Base-by-base conservation (phyloP, 1,284 basidiomycete species). In the Pseudozyma hubeiensis region DNA sequence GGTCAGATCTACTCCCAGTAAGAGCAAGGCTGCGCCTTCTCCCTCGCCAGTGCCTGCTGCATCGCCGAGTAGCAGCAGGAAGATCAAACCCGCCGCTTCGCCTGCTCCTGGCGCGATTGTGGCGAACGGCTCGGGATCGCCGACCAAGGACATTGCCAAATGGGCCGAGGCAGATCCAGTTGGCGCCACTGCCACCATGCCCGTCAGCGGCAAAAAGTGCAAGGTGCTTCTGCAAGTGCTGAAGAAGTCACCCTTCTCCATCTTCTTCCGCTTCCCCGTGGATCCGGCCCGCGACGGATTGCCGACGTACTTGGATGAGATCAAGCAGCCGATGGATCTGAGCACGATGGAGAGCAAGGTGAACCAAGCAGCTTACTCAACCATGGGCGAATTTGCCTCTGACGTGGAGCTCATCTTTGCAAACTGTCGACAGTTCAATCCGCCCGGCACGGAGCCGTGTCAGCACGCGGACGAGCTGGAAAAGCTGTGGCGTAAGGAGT, bases 301-400 rank as follows among this genome's bases (percentile, higher is more conserved):
- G 91, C 31, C 95, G 91, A 84, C 94, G 92, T 99, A 99, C 84
- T 90, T 92, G 63, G 90, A 97, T 10, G 97, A 98, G 86, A 97
- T 99, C 83, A 87, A 89, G 73, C 47, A 69, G 70, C 97, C 97
- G 7, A 99, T 98, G 94, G 95, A 99, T 85, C 90, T 98, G 58
- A 90, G 90, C 10, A 97, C 95, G 10, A 93, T 98, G 81, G 85
- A 85, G 37, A 87, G 87, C 51, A 94, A 93, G 81, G 65, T 82
- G 7, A 72, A 71, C 11, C 62, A 66, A 24, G 75, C 70, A 10
- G 53, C 60, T 0, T 84, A 84, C 68, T 19, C 35, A 7, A 77
- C 71, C 16, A 82, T 83, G 79, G 62, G 49, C 43, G 89, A 91
- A 2, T 91, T 99, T 73, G 90, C 89, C 39, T 87, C 88, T 63